Conservation (phyloP, 2,329 filamentous ascomycete genomes). For the Emergomyces africanus region DNA sequence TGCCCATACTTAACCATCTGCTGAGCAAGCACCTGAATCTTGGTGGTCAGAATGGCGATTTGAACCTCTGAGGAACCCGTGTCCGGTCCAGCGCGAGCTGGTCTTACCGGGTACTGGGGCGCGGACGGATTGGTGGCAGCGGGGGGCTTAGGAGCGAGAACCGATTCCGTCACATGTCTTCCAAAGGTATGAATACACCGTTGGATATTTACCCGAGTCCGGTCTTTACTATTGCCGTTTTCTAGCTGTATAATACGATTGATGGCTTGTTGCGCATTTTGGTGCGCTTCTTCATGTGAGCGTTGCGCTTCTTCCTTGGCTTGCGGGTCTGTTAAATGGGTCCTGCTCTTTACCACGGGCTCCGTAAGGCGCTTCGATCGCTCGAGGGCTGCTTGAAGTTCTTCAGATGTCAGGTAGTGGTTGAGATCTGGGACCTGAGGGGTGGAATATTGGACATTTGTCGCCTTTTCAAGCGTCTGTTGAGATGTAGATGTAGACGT, state of each 20-base stretch:
- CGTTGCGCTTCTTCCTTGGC: constrained; percentile 24
- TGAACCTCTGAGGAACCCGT: constrained; percentile 97
- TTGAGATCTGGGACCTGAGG: constrained; percentile 45
- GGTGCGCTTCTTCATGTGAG: constrained; percentile 45
- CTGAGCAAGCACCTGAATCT: constrained; percentile 71
- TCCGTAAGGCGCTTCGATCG: constrained; percentile 53
- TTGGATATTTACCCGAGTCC: constrained; percentile 66
- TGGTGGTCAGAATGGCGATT: constrained; percentile 85
- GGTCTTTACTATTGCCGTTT: constrained; percentile 67
- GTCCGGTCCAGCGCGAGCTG: constrained; percentile 68
- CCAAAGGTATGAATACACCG: constrained; percentile 82
- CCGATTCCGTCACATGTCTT: constrained; percentile 70
- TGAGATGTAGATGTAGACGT: not conserved
- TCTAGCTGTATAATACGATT: constrained; percentile 63
- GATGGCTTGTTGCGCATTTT: constrained; percentile 61
- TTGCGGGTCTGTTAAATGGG: constrained; percentile 25
- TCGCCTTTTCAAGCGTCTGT: not conserved
- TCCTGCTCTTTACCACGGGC: constrained; percentile 21
- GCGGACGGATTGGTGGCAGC: constrained; percentile 31
- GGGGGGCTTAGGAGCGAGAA: constrained; percentile 48
- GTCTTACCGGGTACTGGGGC: constrained; percentile 16
- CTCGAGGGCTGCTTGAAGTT: constrained; percentile 53
- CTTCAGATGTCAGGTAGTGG: constrained; percentile 56
- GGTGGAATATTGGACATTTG: constrained; percentile 16
- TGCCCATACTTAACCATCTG: constrained; percentile 57